Evolutionary conservation across 495 filamentous ascomycete genomes (phyloP).

Genomic region (Pseudoneurospora amorphoporcata): DNA sequence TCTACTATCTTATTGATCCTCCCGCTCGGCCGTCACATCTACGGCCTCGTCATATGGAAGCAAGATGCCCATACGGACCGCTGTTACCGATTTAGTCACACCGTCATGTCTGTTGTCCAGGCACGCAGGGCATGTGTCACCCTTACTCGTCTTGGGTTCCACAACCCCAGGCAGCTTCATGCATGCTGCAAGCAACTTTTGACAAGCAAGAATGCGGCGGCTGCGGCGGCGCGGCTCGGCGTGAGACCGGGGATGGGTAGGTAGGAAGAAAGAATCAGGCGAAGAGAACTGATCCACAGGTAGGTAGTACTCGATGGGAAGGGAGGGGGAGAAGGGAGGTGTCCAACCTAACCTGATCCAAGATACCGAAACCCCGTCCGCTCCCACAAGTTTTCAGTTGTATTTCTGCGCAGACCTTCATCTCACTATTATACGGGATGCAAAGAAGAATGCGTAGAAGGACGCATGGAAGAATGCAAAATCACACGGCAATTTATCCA

Average conservation of each 20-base stretch:
- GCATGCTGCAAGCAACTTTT: neutral
- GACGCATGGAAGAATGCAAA: neutral
- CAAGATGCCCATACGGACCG: neutral
- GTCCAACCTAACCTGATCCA: neutral
- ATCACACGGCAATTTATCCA: neutral
- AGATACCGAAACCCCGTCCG: neutral
- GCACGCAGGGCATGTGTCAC: neutral
- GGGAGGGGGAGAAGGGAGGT: neutral
- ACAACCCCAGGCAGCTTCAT: neutral
- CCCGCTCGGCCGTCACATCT: neutral
- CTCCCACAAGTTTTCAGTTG: too few species aligned
- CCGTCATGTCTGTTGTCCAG: neutral
- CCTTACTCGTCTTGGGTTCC: neutral
- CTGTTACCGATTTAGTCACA: neutral
- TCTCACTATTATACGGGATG: neutral
- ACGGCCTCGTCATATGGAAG: neutral
- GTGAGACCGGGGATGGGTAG: neutral
- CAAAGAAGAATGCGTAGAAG: neutral
- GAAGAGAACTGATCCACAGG: neutral
- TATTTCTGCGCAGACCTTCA: neutral
- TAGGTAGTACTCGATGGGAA: neutral
- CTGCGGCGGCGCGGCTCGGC: neutral
- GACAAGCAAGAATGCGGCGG: neutral
- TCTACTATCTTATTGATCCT: neutral
- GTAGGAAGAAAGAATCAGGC: neutral